Percentiles rank a stretch among this genome's conserved stretches.
phyloP scores from a whole-genome alignment of 352 stramenopile genomes.

The Globisporangium middletonii region DNA sequence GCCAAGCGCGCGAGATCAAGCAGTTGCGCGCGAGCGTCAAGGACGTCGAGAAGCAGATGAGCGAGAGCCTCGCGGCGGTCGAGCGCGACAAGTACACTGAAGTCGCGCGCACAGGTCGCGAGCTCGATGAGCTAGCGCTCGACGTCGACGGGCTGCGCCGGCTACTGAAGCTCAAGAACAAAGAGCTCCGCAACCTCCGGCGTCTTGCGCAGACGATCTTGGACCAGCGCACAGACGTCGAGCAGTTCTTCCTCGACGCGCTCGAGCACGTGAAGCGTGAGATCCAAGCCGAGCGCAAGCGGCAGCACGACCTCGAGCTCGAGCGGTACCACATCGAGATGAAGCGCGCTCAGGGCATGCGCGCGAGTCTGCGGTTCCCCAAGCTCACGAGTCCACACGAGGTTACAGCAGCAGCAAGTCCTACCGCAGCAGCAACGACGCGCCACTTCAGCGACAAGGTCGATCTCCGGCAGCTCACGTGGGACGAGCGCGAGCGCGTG shows the following conservation, averaged over 20 bases:
- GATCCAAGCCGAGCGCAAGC: conserved; percentile 48
- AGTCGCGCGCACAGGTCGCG: conserved; percentile 38
- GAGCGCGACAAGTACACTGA: conserved; percentile 58
- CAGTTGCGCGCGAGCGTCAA: conserved; percentile 67
- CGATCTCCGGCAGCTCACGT: conserved; percentile 84
- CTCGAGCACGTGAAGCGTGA: conserved; percentile 85
- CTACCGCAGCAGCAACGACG: not conserved
- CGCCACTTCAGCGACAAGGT: conserved; percentile 68
- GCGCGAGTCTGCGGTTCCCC: conserved; percentile 36
- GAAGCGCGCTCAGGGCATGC: conserved; percentile 32
- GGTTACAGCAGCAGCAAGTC: not conserved
- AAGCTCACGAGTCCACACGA: conserved; percentile 25
- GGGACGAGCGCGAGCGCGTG: conserved; percentile 89
- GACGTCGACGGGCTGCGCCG: conserved; percentile 83
- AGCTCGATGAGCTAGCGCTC: conserved; percentile 81
- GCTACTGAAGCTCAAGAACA: conserved; percentile 90
- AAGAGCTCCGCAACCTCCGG: conserved; percentile 88
- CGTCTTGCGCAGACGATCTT: conserved; percentile 88
- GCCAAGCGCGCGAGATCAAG: conserved; percentile 66
- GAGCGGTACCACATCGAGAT: conserved; percentile 52
- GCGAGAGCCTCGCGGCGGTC: conserved; percentile 52
- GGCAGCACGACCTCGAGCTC: conserved; percentile 35
- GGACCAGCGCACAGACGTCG: conserved; percentile 86
- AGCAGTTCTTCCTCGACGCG: conserved; percentile 92
- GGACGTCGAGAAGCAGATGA: conserved; percentile 73